Conservation (phyloP, 2,329 filamentous ascomycete genomes). For the Emmonsiellopsis sp. region DNA sequence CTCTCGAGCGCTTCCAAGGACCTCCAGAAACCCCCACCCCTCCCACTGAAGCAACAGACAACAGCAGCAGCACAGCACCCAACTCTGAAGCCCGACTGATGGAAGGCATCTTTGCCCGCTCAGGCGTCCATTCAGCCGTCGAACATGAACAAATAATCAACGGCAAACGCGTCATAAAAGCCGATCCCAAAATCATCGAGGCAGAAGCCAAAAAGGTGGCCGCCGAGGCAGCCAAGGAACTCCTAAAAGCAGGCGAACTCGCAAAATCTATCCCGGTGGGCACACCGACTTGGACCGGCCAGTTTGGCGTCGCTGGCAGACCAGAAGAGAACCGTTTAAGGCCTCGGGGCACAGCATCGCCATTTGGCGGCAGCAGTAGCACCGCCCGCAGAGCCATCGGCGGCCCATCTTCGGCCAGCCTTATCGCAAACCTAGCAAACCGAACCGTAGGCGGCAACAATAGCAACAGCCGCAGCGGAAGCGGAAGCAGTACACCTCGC, state of each 20-base stretch:
- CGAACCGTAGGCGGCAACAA: constrained; percentile 11
- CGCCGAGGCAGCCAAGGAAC: constrained; percentile 64
- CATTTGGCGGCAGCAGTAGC: constrained; percentile 23
- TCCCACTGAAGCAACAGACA: constrained; percentile 13
- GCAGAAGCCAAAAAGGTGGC: constrained; percentile 74
- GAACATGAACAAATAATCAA: constrained; percentile 90
- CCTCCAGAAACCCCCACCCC: constrained; percentile 21
- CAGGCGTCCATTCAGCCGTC: constrained; percentile 79
- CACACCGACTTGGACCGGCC: constrained; percentile 88
- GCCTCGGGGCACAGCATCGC: neutral
- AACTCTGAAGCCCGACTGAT: constrained; percentile 66
- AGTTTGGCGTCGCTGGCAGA: constrained; percentile 66
- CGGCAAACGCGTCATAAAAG: constrained; percentile 60
- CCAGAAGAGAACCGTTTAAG: constrained; percentile 37
- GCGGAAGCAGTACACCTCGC: constrained; percentile 37
- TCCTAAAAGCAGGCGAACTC: constrained; percentile 63
- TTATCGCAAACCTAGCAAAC: constrained; percentile 31
- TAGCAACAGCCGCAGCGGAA: constrained; percentile 13
- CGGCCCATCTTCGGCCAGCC: constrained; percentile 32
- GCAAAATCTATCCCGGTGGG: constrained; percentile 68
- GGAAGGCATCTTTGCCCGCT: constrained; percentile 77
- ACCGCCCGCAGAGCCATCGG: constrained; percentile 25
- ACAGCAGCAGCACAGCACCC: constrained; percentile 20
- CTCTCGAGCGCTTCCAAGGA: constrained; percentile 54
- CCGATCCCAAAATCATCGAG: constrained; percentile 69